Evolutionary conservation across 495 filamentous ascomycete species (phyloP), one percentile per base, ranked within the genome.

Genomic region (Tricharina praecox): DNA sequence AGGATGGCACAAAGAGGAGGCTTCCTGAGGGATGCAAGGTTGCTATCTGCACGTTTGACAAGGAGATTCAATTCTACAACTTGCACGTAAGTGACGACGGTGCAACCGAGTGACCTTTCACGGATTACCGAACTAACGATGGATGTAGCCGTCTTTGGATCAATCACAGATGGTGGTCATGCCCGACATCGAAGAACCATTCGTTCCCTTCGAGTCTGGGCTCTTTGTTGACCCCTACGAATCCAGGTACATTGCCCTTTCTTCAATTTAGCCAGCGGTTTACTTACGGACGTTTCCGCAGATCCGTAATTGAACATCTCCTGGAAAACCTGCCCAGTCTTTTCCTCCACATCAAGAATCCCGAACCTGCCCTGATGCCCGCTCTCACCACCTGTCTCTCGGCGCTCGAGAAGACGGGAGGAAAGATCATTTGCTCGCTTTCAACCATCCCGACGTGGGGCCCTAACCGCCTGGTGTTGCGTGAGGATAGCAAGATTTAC

Each of bases 111-210:
- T 32, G 28, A 32, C 28, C 13, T 5, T 32, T 32, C 7, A 32
- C 28, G 2, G 23, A 2, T 8, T 20, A 23, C 16, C 8, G 19
- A 4, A 33, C 39, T 23, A 30, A 23, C n/a, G n/a, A 9, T 48
- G 51, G 44, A 35, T 15, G 36, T 52, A 85, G 81, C 66, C 84
- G 16, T 67, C 75, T 23, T 66, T 94, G 23, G 82, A 93, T 40
- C 77, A 85, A 66, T 83, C 90, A 3, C 90, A 99, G 58, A 95
- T 96, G 88, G 76, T 96, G 69, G 86, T 96, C 15, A 93, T 96
- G 85, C 82, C 90, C 8, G 90, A 99, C 60, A 74, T 99, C 47
- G 85, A 99, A 53, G 90, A 99, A 53, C 88, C 90, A 0, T 99
- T 99, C 61, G 79, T 95, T 5, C 90, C 92, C 36, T 67, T 96